phyloP scores from a whole-genome alignment of 2,329 filamentous ascomycete genomes.

The Colletotrichum sp. region DNA sequence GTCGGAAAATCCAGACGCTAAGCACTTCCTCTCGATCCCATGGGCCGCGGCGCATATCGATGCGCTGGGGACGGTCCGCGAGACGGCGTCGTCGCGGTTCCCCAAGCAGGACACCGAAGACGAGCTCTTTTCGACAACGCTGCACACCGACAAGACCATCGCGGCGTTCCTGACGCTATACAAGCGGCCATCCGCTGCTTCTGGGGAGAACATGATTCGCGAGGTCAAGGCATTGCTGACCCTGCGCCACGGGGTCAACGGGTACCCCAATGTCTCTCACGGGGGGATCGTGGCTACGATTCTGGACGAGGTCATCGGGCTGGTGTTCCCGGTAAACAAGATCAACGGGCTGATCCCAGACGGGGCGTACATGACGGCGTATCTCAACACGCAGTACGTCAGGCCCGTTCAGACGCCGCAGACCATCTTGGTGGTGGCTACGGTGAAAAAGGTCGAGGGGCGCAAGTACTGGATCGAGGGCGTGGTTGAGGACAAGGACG shows the following conservation, averaged over 20 bases:
- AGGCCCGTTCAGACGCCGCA: conserved; percentile 34
- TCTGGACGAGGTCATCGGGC: conserved; percentile 42
- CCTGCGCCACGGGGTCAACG: conserved; percentile 37
- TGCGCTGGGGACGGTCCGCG: conserved; percentile 31
- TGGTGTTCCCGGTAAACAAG: conserved; percentile 39
- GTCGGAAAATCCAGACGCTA: conserved; percentile 8
- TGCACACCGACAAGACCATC: conserved; percentile 33
- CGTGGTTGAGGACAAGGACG: conserved; percentile 35
- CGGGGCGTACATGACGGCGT: conserved; percentile 37
- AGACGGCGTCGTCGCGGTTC: conserved; percentile 38
- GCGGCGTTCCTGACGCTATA: conserved; percentile 40
- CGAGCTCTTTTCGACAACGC: conserved; percentile 39
- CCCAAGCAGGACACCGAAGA: conserved; percentile 27
- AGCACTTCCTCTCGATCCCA: conserved; percentile 39
- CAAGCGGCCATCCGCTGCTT: conserved; percentile 14
- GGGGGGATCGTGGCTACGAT: conserved; percentile 42
- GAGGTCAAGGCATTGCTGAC: conserved; percentile 35
- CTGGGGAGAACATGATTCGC: conserved; percentile 29
- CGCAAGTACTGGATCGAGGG: conserved; percentile 39
- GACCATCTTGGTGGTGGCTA: conserved; percentile 35
- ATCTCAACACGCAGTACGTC: conserved; percentile 38
- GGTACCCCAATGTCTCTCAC: conserved; percentile 37
- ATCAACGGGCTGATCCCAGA: conserved; percentile 32
- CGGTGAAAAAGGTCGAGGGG: conserved; percentile 35
- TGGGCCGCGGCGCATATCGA: conserved; percentile 40